Evolutionary conservation across 768 basidiomycete species (phyloP).

Genomic region (Suillus alpinus): DNA sequence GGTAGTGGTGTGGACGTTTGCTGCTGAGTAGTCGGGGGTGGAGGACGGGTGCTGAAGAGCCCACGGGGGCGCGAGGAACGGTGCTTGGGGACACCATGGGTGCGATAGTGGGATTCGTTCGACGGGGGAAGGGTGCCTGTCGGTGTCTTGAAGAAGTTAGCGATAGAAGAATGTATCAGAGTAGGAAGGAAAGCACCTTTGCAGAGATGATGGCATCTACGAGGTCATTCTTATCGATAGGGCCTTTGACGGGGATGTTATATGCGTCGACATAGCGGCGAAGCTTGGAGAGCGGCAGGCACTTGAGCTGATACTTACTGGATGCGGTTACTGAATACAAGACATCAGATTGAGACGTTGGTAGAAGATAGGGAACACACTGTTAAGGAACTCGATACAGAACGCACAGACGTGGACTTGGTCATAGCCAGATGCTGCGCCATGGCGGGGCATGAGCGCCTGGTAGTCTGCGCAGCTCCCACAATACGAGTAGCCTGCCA

Average conservation of each 20-base stretch:
- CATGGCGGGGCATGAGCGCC: conserved; percentile 68
- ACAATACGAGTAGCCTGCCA: conserved; percentile 68
- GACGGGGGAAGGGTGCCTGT: conserved; percentile 60
- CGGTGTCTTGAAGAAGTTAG: conserved; percentile 38
- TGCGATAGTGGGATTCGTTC: conserved; percentile 53
- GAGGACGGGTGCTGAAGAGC: conserved; percentile 12
- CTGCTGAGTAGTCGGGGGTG: conserved; percentile 20
- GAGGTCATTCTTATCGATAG: conserved; percentile 77
- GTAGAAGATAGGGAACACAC: conserved; percentile 37
- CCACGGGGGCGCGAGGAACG: background rate
- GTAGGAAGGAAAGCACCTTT: conserved; percentile 37
- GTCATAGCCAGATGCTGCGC: conserved; percentile 59
- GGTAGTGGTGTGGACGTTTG: conserved; percentile 20
- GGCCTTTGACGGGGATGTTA: conserved; percentile 56
- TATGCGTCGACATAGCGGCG: conserved; percentile 72
- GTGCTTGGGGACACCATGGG: conserved; percentile 24
- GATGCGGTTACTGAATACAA: conserved; percentile 61
- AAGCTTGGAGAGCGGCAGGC: conserved; percentile 56
- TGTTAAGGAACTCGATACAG: conserved; percentile 67
- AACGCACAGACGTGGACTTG: conserved; percentile 63
- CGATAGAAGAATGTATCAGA: background rate
- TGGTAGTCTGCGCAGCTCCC: conserved; percentile 72
- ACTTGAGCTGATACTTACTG: conserved; percentile 53
- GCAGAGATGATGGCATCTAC: conserved; percentile 57
- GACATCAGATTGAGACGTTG: background rate